Conservation (phyloP, 2,329 filamentous ascomycete species). For the Hirsutella minnesotensis region DNA sequence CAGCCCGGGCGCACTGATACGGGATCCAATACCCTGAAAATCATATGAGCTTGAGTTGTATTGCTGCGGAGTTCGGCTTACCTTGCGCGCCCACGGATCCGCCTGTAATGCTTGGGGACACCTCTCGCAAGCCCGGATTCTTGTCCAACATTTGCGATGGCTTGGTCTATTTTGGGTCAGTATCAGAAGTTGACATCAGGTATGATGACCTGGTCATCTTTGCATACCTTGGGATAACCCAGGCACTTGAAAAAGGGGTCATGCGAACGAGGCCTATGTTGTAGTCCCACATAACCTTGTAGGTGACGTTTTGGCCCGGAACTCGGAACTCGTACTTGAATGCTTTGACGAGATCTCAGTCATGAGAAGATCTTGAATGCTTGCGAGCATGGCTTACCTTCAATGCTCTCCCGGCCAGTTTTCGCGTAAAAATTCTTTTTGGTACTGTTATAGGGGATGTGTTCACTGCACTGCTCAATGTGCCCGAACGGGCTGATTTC, state of each 20-base stretch:
- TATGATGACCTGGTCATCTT: background rate
- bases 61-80: slow-evolving; percentile 25
- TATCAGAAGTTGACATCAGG: background rate
- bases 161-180: too few relatives aligned
- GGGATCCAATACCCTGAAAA: slow-evolving; percentile 92
- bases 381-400: slow-evolving; percentile 57
- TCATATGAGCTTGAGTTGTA: background rate
- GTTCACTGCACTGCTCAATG: slow-evolving; percentile 51
- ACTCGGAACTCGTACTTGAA: slow-evolving; percentile 75
- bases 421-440: slow-evolving; percentile 83
- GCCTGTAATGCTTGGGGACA: slow-evolving; percentile 89
- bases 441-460: slow-evolving; percentile 89
- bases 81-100: slow-evolving; percentile 85
- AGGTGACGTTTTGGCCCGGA: slow-evolving; percentile 53
- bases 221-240: slow-evolving; percentile 67
- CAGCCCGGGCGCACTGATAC: slow-evolving; percentile 69
- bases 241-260: slow-evolving; percentile 91
- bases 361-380: too few relatives aligned
- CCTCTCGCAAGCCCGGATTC: slow-evolving; percentile 76
- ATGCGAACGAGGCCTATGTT: slow-evolving; percentile 88
- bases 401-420: slow-evolving; percentile 78
- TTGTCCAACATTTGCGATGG: slow-evolving; percentile 70
- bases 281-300: slow-evolving; percentile 93
- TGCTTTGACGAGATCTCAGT: too few relatives aligned
- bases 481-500: slow-evolving; percentile 53